phyloP scores from a whole-genome alignment of 78 protist genomes.

The Chrysochromulina parva region DNA sequence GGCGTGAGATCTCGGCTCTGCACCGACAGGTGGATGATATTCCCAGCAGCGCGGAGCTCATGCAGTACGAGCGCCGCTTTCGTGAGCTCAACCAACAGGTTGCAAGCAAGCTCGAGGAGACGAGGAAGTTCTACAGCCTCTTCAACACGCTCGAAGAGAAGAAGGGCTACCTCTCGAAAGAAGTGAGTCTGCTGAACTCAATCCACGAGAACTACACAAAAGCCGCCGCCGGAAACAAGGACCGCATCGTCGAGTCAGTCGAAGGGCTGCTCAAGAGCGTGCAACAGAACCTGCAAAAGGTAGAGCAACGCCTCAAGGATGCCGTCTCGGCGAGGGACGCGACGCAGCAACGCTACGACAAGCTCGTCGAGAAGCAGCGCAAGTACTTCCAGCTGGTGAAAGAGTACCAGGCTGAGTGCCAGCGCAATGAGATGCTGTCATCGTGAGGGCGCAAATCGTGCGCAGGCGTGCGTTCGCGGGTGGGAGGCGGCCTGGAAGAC shows the following conservation, averaged over 20 bases:
- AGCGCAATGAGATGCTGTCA: not conserved
- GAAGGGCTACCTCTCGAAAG: constrained; percentile 54
- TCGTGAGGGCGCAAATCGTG: too few species aligned
- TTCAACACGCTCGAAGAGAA: constrained; percentile 78
- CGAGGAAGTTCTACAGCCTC: constrained; percentile 73
- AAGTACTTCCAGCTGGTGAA: constrained; percentile 69
- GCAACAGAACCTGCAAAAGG: not conserved
- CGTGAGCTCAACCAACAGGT: constrained; percentile 86
- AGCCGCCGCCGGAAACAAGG: too few species aligned
- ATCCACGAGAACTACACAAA: constrained; percentile 32
- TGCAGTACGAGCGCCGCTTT: constrained; percentile 89
- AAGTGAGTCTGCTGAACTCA: constrained; percentile 56
- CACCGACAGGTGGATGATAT: constrained; percentile 79
- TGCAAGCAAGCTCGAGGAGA: constrained; percentile 78
- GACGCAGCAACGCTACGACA: constrained; percentile 40
- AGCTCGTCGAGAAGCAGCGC: constrained; percentile 75
- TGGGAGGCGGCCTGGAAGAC: too few species aligned
- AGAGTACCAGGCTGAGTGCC: not conserved
- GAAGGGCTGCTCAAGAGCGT: not conserved
- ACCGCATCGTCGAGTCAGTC: not conserved
- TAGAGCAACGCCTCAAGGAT: not conserved
- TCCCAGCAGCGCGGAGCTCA: constrained; percentile 89
- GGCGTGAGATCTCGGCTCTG: constrained; percentile 58
- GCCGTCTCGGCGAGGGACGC: not conserved
- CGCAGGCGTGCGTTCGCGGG: too few species aligned